Percentiles rank a stretch among this genome's conserved stretches.
Conservation (phyloP, 345 rosid species). For the Moricandia arvensis region DNA sequence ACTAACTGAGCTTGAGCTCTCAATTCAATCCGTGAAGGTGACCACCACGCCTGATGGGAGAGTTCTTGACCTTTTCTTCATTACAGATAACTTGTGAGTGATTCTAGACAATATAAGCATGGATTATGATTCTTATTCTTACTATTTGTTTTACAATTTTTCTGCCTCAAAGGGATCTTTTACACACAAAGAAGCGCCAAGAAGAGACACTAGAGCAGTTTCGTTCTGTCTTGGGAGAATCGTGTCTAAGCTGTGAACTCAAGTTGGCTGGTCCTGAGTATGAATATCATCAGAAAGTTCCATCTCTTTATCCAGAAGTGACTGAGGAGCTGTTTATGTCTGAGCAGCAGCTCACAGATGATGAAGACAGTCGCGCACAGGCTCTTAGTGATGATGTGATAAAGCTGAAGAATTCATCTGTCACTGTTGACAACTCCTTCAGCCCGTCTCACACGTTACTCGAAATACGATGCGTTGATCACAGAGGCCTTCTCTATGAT, state of each 20-base stretch:
- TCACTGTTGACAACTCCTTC: constrained; percentile 65
- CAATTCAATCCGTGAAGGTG: constrained; percentile 88
- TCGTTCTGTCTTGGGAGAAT: constrained; percentile 64
- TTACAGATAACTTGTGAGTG: constrained; percentile 75
- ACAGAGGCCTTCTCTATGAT: constrained; percentile 81
- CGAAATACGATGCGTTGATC: constrained; percentile 66
- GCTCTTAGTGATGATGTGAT: constrained; percentile 63
- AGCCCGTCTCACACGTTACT: constrained; percentile 81
- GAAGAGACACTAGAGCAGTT: constrained; percentile 60
- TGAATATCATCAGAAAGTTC: constrained; percentile 49
- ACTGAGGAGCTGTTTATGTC: constrained; percentile 56
- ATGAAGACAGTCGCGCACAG: constrained; percentile 53
- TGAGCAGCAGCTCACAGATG: constrained; percentile 49
- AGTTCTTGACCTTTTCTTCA: constrained; percentile 81
- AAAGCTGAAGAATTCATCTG: constrained; percentile 51
- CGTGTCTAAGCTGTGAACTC: constrained; percentile 79
- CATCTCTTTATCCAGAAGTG: constrained; percentile 56
- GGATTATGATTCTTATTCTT: not conserved
- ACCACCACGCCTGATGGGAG: constrained; percentile 75
- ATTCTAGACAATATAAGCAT: not conserved
- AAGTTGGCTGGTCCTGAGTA: constrained; percentile 68
- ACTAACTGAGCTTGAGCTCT: constrained; percentile 78
- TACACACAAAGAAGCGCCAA: constrained; percentile 60
- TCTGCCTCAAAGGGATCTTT: constrained; percentile 53
- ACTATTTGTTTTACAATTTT: not conserved